phyloP scores from a whole-genome alignment of 768 basidiomycete species.

The Rhodocollybia butyracea region DNA sequence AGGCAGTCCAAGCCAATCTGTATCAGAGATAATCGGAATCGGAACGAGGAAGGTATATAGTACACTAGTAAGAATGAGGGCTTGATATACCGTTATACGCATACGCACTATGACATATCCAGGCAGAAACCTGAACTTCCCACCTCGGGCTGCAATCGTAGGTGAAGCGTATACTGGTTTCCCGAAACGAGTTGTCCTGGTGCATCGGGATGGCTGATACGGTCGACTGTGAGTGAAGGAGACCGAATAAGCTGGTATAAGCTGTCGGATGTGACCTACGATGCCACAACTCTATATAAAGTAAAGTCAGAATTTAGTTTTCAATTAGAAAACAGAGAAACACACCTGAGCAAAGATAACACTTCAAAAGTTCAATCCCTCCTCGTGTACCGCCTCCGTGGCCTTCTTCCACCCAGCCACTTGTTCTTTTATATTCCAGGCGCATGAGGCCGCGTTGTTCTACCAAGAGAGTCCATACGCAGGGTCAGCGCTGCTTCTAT shows the following conservation, averaged over 20 bases:
- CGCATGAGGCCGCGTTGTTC: slow-evolving; percentile 28
- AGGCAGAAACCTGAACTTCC: slow-evolving; percentile 22
- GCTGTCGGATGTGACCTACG: too few species aligned
- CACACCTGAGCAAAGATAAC: slow-evolving; percentile 24
- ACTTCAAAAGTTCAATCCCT: too few species aligned
- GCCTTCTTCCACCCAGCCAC: slow-evolving; percentile 27
- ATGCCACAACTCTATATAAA: slow-evolving; percentile 20
- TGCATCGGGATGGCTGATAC: slow-evolving; percentile 22
- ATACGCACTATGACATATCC: slow-evolving; percentile 20
- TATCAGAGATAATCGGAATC: too few species aligned
- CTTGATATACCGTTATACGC: not conserved
- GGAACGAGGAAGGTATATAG: too few species aligned
- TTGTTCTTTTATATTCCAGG: slow-evolving; percentile 30
- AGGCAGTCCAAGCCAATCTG: too few species aligned
- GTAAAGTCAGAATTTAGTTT: not conserved
- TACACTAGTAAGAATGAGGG: not conserved
- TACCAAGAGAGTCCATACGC: not conserved
- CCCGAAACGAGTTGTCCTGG: slow-evolving; percentile 24
- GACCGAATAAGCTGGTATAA: not conserved
- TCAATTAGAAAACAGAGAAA: not conserved
- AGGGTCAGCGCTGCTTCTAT: too few species aligned
- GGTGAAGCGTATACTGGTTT: slow-evolving; percentile 25
- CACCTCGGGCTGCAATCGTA: slow-evolving; percentile 21
- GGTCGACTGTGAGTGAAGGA: slow-evolving; percentile 21
- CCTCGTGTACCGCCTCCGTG: slow-evolving; percentile 30